Base-by-base conservation (phyloP, 23 red algal genomes). In the Gracilariopsis chorda region DNA sequence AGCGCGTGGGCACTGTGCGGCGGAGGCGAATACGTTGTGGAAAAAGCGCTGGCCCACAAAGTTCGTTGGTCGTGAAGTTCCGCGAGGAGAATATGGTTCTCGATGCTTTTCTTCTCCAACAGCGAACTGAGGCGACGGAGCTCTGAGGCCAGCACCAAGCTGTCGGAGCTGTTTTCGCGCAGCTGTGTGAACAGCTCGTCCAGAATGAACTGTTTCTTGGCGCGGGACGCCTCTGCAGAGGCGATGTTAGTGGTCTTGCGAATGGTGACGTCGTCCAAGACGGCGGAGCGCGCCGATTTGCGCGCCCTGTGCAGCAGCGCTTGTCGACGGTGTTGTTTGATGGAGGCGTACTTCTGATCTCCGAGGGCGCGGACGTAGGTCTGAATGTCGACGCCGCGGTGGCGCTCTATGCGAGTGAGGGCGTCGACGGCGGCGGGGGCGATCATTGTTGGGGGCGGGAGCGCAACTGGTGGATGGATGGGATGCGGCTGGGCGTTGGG, bases 201-300 rank as follows among this genome's bases (percentile, higher is more conserved):
- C 67, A 74, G 21, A 11, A 74, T 74, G 67, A 74, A 74, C 35
- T 74, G 33, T 41, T 74, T 74, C 67, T 74, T 74, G 12, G 67
- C 67, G 23, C 67, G 67, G 44, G 67, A 74, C 11, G 67, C 67
- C 27, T 74, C 67, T 9, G 67, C 67, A 74, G 33, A 41, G 0
- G 67, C 67, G 7, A 74, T n/a, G 35, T 74, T 74, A 7, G 67
- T 74, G 35, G 21, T 41, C 9, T 39, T 30, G 23, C 67, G 67
- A 23, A 74, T 39, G 21, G 67, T 74, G 9, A 39, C 24, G 35
- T 74, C 67, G 20, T 74, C 67, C 10, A 74, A 19, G 11, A 41
- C 35, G 11, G 25, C 67, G 7, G 21, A 30, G 25, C 35, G n/a
- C 21, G 67, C 25, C 0, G 67, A 23, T 11, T 7, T 39, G 25